Base-by-base conservation (phyloP, 495 filamentous ascomycete species). In the Hapsidospora chrysogenum region DNA sequence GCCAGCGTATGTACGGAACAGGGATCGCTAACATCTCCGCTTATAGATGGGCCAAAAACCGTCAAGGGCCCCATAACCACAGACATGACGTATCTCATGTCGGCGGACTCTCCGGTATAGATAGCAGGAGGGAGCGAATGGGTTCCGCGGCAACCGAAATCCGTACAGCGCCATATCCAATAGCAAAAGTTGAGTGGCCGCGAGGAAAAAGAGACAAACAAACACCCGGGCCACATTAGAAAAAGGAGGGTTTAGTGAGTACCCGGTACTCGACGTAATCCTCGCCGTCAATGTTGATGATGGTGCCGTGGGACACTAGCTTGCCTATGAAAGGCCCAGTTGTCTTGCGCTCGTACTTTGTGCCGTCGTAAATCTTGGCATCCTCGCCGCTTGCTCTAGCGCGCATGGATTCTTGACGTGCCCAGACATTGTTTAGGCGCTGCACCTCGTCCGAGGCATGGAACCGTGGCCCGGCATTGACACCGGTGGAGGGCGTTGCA, bases 251-350 rank as follows among this genome's bases (percentile, higher is more conserved):
- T 48, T 68, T 70, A 10, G 58, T 68, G 28, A 72, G 52, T 1
- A 72, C 63, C 9, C 66, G 55, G 33, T 72, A 72, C 47, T 70
- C 66, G 17, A 72, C 64, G 37, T 65, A 72, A 29, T 72, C 67
- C 44, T 72, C 67, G 8, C 67, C 67, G 35, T 72, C 67, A 26
- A 72, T 70, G 29, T 44, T 64, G 33, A 72, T 58, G 15, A 70
- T 66, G 7, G 57, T 56, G 18, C 64, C 57, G 31, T 60, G 54
- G 42, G 59, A 63, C 26, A 68, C 66, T 2, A 69, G 55, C 41
- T 63, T 63, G 22, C 64, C 64, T 34, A 58, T 46, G 43, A 72
- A 69, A 1, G 64, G 63, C 0, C 67, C 67, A 9, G 40, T 62
- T 22, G 54, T 51, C 47, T 68, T 70, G 20, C 66, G 50, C 48